A percentile compares a stretch with the other conserved stretches of the same genome.
Conservation (phyloP, 208 protist genomes). For the Borovskyia barvae region DNA sequence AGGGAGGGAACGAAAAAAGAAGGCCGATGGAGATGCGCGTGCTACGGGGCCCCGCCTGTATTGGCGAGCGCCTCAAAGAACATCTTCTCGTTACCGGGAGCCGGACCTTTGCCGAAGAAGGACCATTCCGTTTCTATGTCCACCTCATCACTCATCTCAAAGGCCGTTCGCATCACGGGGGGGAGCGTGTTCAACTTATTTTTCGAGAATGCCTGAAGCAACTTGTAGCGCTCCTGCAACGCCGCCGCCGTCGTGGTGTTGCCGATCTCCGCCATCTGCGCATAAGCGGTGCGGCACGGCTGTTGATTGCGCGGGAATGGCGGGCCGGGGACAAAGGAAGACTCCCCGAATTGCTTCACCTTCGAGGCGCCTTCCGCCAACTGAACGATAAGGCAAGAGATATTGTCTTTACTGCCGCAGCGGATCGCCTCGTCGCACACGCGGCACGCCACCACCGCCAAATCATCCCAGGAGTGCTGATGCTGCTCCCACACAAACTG, state of each 20-base stretch:
- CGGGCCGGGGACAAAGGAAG: conserved; percentile 74
- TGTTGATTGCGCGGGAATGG: conserved; percentile 77
- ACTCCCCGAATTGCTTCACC: conserved; percentile 41
- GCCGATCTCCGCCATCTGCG: conserved; percentile 67
- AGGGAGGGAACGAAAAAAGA: not conserved
- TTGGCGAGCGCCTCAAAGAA: conserved; percentile 76
- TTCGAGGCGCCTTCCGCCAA: conserved; percentile 60
- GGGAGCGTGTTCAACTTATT: conserved; percentile 50
- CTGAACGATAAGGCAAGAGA: conserved; percentile 84
- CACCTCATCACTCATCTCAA: conserved; percentile 88
- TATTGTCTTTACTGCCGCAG: conserved; percentile 91
- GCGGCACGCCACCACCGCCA: conserved; percentile 71
- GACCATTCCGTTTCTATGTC: conserved; percentile 78
- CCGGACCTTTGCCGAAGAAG: conserved; percentile 81
- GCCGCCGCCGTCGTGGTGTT: conserved; percentile 46
- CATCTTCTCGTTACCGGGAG: conserved; percentile 75
- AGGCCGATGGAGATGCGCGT: not conserved
- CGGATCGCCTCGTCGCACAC: conserved; percentile 89
- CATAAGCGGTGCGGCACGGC: conserved; percentile 61
- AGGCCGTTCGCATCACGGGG: conserved; percentile 76
- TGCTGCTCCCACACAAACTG: conserved; percentile 70
- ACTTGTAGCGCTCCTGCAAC: conserved; percentile 64
- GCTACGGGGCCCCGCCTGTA: conserved; percentile 16
- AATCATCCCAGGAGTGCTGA: conserved; percentile 54
- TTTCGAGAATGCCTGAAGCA: conserved; percentile 64